Base-by-base conservation (phyloP, 208 protist genomes). In the Trypanosoma grayi region DNA sequence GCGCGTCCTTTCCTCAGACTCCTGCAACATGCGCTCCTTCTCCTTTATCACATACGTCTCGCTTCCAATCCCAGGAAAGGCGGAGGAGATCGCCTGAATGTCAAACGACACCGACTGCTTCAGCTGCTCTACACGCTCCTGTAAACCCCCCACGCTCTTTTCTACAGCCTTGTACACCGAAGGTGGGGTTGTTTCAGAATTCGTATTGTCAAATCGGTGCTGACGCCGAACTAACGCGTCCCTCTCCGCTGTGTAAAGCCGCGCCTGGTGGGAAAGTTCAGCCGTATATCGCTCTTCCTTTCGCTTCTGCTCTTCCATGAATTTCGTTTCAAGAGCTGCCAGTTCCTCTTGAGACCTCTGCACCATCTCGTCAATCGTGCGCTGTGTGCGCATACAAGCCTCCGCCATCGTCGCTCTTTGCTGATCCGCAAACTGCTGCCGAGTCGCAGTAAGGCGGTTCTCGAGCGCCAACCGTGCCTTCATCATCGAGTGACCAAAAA, bases 401-500 rank as follows among this genome's bases (percentile, higher is more conserved):
- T 71, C 65, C 13, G 30, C 30, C 11, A 30, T 64, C 14, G 58
- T n/a, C 14, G 13, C 11, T 20, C 47, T 63, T 27, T 71, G 57
- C 33, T 18, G 2, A 41, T 63, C 47, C 33, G 47, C 43, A 58
- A 65, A 65, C 2, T 48, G 5, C 34, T 53, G 8, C 24, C 47
- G 11, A 3, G 50, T 53, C 11, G 10, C 27, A 7, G 55, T 44
- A 31, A 81, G 52, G 13, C 60, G 70, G 27, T 37, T 48, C 14
- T 70, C 69, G 70, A 46, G 33, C 52, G 28, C 27, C 47, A 52
- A 18, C 53, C 43, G 43, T 57, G 46, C 22, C 8, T 58, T 51
- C 40, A 47, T 45, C 36, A 40, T 47, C 0, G 27, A 20, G n/a
- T 59, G 34, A 24, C 57, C 67, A 53, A 81, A 81, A 16, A 77